Conservation (phyloP, 2,329 filamentous ascomycete species). For the Arthrobotrys pseudoclavata region DNA sequence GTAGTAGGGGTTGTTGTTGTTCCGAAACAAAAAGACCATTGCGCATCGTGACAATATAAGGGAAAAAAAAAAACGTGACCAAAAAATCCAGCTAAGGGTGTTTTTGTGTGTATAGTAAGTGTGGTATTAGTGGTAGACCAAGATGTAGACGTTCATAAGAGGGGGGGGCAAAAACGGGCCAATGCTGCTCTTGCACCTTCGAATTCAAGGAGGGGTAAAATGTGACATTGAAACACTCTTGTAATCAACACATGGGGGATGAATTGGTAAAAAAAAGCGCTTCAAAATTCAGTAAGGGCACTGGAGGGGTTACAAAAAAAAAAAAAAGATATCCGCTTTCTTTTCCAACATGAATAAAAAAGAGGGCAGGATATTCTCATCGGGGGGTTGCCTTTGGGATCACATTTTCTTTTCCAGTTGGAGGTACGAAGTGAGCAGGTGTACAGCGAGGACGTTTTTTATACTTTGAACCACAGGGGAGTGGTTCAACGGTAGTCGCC, state of each 20-base stretch:
- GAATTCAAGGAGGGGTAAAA: slow-evolving; percentile 1
- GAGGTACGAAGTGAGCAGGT: slow-evolving; percentile 17
- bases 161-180: not conserved
- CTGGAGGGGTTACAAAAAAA: slow-evolving; percentile 26
- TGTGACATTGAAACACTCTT: slow-evolving; percentile 32
- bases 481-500: slow-evolving; percentile 56
- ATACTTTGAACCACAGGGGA: slow-evolving; percentile 13
- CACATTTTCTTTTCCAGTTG: slow-evolving; percentile 14
- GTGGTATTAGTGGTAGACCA: slow-evolving; percentile 34
- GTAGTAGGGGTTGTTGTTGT: not conserved
- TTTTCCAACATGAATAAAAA: slow-evolving; percentile 14
- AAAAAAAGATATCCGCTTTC: slow-evolving; percentile 18
- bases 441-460: slow-evolving; percentile 18
- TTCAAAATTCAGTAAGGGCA: slow-evolving; percentile 24
- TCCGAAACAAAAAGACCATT: slow-evolving; percentile 9
- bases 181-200: slow-evolving; percentile 30
- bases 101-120: slow-evolving; percentile 27
- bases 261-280: slow-evolving; percentile 42
- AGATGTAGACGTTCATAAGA: slow-evolving; percentile 19
- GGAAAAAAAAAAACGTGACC: slow-evolving; percentile 17
- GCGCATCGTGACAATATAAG: slow-evolving; percentile 21
- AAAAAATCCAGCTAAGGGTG: slow-evolving; percentile 24
- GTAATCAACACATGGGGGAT: slow-evolving; percentile 23
- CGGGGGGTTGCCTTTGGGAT: slow-evolving; percentile 3
- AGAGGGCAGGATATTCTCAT: slow-evolving; percentile 20